Percentiles rank a stretch among this genome's conserved stretches.
phyloP scores from a whole-genome alignment of 1,139 yeast species.

The Geotrichum cucujoidarum region DNA sequence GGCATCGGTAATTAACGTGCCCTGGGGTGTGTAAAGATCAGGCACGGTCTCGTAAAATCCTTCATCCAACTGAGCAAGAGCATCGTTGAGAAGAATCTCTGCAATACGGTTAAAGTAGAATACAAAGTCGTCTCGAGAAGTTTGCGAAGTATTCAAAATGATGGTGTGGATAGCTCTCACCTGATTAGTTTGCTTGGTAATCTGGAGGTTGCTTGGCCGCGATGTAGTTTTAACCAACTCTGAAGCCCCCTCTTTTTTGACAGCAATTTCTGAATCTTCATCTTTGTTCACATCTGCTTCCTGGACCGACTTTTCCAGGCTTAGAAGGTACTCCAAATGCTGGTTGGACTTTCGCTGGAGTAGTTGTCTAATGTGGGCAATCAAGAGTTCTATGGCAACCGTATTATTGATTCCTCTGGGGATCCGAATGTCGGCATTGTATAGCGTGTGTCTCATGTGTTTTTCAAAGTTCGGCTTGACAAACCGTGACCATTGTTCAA shows the following conservation, averaged over 20 bases:
- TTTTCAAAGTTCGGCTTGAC: conserved; percentile 90
- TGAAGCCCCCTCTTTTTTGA: not conserved
- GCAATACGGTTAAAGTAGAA: conserved; percentile 83
- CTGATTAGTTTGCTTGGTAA: conserved; percentile 62
- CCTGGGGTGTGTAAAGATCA: conserved; percentile 46
- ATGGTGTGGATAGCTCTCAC: conserved; percentile 67
- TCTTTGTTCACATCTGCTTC: conserved; percentile 19
- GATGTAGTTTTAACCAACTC: not conserved
- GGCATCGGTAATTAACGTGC: conserved; percentile 41
- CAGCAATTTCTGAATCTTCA: conserved; percentile 6
- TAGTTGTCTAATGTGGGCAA: conserved; percentile 73
- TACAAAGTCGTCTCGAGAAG: conserved; percentile 70
- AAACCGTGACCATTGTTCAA: conserved; percentile 82
- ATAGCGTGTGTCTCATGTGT: conserved; percentile 71
- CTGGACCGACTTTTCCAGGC: conserved; percentile 42
- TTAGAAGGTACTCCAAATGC: conserved; percentile 58
- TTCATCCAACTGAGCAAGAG: conserved; percentile 48
- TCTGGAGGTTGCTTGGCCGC: conserved; percentile 22
- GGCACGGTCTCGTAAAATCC: conserved; percentile 29
- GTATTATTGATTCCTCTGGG: conserved; percentile 84
- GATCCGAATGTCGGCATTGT: conserved; percentile 74
- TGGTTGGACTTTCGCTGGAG: conserved; percentile 56
- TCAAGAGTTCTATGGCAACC: conserved; percentile 73
- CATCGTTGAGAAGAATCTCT: conserved; percentile 58
- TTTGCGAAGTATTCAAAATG: conserved; percentile 43